Evolutionary conservation across 805 yeast genomes (phyloP).

Genomic region (Torulaspora delbrueckii): DNA sequence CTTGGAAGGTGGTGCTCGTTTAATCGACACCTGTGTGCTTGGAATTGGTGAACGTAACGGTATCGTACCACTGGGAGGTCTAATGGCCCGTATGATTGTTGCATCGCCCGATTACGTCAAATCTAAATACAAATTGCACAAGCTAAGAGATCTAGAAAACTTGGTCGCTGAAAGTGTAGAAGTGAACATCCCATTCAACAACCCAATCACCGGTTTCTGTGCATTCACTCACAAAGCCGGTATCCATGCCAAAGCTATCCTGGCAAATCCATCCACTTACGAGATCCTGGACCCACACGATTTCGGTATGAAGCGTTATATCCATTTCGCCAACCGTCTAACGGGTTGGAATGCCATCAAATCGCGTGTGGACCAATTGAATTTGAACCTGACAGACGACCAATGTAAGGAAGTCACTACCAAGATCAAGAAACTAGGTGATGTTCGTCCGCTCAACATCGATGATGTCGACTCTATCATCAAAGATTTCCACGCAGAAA

Average conservation of each 20-base stretch:
- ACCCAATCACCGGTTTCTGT: conserved; percentile 98
- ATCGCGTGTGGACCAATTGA: conserved; percentile 95
- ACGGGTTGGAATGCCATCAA: conserved; percentile 99
- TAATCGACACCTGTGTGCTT: conserved; percentile 90
- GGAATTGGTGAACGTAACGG: conserved; percentile 99
- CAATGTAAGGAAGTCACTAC: conserved; percentile 93
- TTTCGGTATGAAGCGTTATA: conserved; percentile 92
- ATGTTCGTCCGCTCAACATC: conserved; percentile 86
- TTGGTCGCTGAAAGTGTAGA: conserved; percentile 96
- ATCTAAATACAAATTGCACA: conserved; percentile 90
- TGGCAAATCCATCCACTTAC: conserved; percentile 98
- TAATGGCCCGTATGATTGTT: conserved; percentile 99
- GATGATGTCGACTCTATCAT: conserved; percentile 97
- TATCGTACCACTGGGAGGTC: conserved; percentile 93
- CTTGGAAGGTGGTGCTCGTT: conserved; percentile 92
- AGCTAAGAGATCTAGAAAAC: conserved; percentile 91
- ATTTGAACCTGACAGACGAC: conserved; percentile 80
- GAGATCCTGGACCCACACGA: conserved; percentile 93
- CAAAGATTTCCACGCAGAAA: conserved; percentile 83
- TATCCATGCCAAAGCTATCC: conserved; percentile 96
- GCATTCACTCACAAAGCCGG: conserved; percentile 99
- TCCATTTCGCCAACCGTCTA: conserved; percentile 95
- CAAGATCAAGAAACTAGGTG: conserved; percentile 92
- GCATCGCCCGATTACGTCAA: conserved; percentile 95
- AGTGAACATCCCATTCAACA: conserved; percentile 95